Base-by-base conservation (phyloP, 2,329 filamentous ascomycete species). In the Diaporthe citriasiana region DNA sequence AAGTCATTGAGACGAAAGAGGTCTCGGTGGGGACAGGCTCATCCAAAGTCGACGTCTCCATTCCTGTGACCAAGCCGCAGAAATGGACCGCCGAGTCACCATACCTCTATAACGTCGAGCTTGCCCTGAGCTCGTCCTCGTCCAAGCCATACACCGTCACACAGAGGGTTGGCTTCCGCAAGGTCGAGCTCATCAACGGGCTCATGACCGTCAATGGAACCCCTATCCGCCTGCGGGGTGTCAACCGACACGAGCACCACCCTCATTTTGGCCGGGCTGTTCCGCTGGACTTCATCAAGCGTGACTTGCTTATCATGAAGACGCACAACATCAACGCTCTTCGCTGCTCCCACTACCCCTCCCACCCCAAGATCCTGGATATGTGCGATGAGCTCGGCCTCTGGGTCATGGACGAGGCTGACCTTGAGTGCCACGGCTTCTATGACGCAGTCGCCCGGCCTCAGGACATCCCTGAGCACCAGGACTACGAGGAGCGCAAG, bases 171-270 rank as follows among this genome's bases (percentile, higher is more conserved):
- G 92, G 92, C 0, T 93, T 94, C 81, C 88, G 91, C 45, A 86
- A 87, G 60, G 87, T 93, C 4, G 90, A 93, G 81, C 85, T 92
- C 68, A 89, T 88, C 71, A 84, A 90, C 63, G 89, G 90, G 0
- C 80, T 92, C 56, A 84, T 93, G 77, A 85, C 85, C 33, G 90
- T 93, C 76, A 94, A 93, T 73, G 91, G 92, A 6, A 84, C 85
- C 38, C 84, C 88, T 1, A 86, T 94, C 66, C 85, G 89, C 3
- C 85, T 94, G 76, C 87, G 89, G 38, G 92, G 92, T 22, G 89
- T 90, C 22, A 94, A 94, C 79, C 85, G 92, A 22, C 93, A 94
- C 78, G 93, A 94, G 73, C 92, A 94, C 77, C 92, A 94, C 77
- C 91, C 91, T 0, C 82, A 83, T 33, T 87, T 87, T 38, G 92